Conservation (phyloP, 1,139 yeast species). For the Eremothecium coryli region DNA sequence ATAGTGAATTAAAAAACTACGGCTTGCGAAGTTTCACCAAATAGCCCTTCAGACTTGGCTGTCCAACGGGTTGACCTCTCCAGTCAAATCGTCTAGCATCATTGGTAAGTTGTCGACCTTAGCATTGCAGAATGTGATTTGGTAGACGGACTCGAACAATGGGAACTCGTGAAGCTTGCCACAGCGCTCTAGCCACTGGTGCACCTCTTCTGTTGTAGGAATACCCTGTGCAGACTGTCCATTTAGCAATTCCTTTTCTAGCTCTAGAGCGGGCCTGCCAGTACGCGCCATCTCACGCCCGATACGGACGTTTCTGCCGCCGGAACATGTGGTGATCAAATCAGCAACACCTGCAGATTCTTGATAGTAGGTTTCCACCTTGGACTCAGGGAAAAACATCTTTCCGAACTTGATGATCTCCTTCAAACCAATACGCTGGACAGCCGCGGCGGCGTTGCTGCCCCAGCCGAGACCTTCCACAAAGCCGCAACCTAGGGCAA, state of each 20-base stretch:
- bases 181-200: constrained; percentile 61
- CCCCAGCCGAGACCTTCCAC: constrained; percentile 98
- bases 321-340: constrained; percentile 89
- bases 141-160: constrained; percentile 75
- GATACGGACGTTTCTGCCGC: constrained; percentile 89
- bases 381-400: constrained; percentile 59
- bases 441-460: constrained; percentile 91
- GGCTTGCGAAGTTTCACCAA: too few relatives aligned
- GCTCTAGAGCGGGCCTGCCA: constrained; percentile 61
- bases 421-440: constrained; percentile 85
- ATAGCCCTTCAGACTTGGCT: too few relatives aligned
- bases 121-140: constrained; percentile 65
- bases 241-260: constrained; percentile 73
- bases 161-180: constrained; percentile 68
- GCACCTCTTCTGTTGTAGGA: constrained; percentile 80
- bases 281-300: constrained; percentile 71
- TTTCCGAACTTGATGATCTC: constrained; percentile 83
- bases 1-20: too few relatives aligned
- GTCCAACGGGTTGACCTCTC: too few relatives aligned
- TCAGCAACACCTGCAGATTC: constrained; percentile 97
- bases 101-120: constrained; percentile 56
- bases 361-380: constrained; percentile 71
- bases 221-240: constrained; percentile 96
- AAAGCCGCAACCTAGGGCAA: constrained; percentile 88
- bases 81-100: constrained; percentile 52